These are phyloP conservation scores for Solanum neorickii DNA, from an alignment of 257 asterid species.

Conservation along the genomic window DNA sequence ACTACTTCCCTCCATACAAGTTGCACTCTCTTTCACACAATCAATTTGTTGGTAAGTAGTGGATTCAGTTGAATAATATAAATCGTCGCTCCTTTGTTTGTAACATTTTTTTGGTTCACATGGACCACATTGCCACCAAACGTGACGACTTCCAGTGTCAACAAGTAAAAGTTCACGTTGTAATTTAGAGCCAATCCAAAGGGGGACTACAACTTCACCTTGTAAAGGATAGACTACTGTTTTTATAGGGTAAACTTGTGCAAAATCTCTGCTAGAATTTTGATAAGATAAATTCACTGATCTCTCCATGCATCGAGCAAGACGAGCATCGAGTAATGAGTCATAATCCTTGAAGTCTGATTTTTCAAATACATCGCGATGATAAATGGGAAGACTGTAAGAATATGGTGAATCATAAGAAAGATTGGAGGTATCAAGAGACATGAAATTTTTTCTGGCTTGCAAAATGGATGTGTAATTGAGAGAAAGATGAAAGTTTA, in stretches of 20 bases:
- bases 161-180: background rate
- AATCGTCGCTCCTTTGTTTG: background rate
- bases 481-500: background rate
- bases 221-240: background rate
- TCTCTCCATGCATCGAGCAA: background rate
- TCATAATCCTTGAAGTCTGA: background rate
- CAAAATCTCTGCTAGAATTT: background rate
- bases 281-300: background rate
- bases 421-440: background rate
- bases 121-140: slow-evolving; percentile 1
- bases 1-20: background rate
- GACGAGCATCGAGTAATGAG: background rate
- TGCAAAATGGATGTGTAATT: background rate
- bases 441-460: background rate
- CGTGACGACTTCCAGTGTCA: background rate
- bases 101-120: background rate
- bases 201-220: background rate
- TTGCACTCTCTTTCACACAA: background rate
- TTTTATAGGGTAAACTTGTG: background rate
- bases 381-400: background rate
- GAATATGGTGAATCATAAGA: background rate
- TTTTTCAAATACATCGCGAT: background rate
- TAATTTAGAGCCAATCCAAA: background rate
- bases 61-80: background rate
- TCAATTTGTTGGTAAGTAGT: background rate